A percentile compares a stretch with the other conserved stretches of the same genome.
These are phyloP conservation scores for Amylostereum areolatum DNA, from an alignment of 1,284 basidiomycete species.

Conservation along the genomic window DNA sequence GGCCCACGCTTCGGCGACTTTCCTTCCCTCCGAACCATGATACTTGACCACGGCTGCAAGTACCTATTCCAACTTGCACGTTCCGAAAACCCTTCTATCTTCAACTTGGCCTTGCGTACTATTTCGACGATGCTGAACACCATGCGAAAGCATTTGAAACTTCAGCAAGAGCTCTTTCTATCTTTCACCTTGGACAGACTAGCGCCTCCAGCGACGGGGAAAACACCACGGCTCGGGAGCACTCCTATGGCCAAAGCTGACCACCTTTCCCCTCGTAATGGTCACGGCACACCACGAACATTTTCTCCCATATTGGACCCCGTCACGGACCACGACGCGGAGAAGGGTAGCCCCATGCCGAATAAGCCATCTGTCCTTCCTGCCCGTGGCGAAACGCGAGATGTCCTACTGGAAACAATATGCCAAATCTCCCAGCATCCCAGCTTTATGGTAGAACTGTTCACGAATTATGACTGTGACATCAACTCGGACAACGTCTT, in stretches of 20 bases:
- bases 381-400: conserved; percentile 84
- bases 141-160: conserved; percentile 83
- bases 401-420: conserved; percentile 87
- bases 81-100: conserved; percentile 78
- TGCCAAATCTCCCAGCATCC: conserved; percentile 75
- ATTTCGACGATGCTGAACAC: conserved; percentile 88
- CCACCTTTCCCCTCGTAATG: conserved; percentile 36
- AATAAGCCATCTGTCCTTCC: conserved; percentile 60
- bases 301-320: conserved; percentile 41
- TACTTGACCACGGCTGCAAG: conserved; percentile 91
- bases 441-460: conserved; percentile 93
- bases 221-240: conserved; percentile 12
- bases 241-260: conserved; percentile 19
- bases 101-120: conserved; percentile 79
- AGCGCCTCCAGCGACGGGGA: conserved; percentile 42
- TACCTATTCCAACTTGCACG: conserved; percentile 93
- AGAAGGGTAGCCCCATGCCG: conserved; percentile 47
- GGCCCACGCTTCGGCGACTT: conserved; percentile 73
- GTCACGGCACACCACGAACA: conserved; percentile 46
- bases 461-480: conserved; percentile 96
- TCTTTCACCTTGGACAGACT: conserved; percentile 92
- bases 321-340: conserved; percentile 39
- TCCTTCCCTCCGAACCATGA: conserved; percentile 65
- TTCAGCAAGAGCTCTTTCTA: conserved; percentile 96
- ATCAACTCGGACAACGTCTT: conserved; percentile 96